Percentiles rank a stretch among this genome's conserved stretches.
phyloP scores from a whole-genome alignment of 2,329 filamentous ascomycete genomes.

The Diplodia mutila region DNA sequence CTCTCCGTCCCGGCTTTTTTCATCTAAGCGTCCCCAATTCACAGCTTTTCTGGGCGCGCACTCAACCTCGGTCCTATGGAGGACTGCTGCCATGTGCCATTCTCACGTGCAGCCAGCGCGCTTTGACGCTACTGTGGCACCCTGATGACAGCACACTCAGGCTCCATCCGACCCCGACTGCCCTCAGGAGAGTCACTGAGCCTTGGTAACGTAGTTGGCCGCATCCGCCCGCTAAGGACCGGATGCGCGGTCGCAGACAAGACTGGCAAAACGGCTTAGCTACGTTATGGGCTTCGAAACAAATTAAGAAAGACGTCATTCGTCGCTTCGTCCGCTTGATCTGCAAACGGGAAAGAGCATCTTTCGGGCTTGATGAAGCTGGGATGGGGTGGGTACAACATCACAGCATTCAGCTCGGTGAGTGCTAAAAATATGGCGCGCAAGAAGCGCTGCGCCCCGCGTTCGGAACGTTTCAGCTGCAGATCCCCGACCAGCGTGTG shows the following conservation, averaged over 20 bases:
- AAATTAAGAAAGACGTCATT: no score
- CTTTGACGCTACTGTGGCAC: not conserved
- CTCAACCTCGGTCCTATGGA: not conserved
- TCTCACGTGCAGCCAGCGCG: not conserved
- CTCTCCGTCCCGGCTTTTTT: not conserved
- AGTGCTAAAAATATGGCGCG: constrained; percentile 3
- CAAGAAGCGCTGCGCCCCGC: constrained; percentile 3
- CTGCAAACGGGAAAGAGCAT: no score
- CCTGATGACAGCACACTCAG: not conserved
- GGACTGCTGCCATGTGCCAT: not conserved
- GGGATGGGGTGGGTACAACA: no score
- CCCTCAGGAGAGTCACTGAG: not conserved
- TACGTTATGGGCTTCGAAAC: no score
- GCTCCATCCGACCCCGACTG: not conserved
- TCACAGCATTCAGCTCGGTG: no score
- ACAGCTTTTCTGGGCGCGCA: no score
- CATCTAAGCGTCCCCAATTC: no score
- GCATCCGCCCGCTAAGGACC: not conserved
- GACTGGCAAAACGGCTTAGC: no score
- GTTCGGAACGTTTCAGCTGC: constrained; percentile 7
- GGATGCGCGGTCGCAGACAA: not conserved
- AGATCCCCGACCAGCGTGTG: constrained; percentile 9
- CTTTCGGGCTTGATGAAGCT: no score
- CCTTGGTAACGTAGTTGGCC: not conserved
- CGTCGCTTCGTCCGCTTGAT: no score